Evolutionary conservation across 176 grass and related monocot species (phyloP).

Genomic region (Musa schizocarpa): DNA sequence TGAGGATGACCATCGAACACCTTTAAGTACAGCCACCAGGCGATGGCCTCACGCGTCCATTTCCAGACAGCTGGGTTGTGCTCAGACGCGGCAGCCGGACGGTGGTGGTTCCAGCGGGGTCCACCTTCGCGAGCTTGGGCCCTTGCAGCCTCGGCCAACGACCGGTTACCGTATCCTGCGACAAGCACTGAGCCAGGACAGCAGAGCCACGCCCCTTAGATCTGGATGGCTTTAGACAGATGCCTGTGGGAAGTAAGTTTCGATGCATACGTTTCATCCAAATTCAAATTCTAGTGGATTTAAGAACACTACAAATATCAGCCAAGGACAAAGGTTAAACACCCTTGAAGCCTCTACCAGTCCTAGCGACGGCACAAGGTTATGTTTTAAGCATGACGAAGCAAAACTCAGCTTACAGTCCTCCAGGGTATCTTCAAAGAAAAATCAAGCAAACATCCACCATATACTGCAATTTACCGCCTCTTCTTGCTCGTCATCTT

Average conservation of each 20-base stretch:
- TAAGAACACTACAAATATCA: background rate
- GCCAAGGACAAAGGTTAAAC: background rate
- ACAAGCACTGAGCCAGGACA: background rate
- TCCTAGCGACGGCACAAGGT: background rate
- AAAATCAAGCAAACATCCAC: background rate
- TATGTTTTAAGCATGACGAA: background rate
- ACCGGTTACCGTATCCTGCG: background rate
- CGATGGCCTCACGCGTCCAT: background rate
- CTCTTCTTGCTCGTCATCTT: conserved; percentile 68
- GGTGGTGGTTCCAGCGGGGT: background rate
- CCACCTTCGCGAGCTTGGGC: background rate
- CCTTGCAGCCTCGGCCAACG: background rate
- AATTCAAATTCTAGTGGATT: background rate
- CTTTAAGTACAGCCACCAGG: background rate
- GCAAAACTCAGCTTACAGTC: background rate
- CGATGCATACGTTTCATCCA: background rate
- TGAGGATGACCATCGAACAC: background rate
- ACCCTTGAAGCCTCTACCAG: background rate
- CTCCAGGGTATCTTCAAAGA: background rate
- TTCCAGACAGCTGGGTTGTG: background rate
- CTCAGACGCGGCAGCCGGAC: background rate
- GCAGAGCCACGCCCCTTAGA: background rate
- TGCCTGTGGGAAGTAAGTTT: background rate
- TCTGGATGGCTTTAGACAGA: background rate
- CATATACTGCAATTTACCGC: conserved; percentile 36